Percentiles rank a stretch among this genome's conserved stretches.
These are phyloP conservation scores for Xenoacremonium recifei DNA, from an alignment of 2,329 filamentous ascomycete genomes.

Conservation along the genomic window DNA sequence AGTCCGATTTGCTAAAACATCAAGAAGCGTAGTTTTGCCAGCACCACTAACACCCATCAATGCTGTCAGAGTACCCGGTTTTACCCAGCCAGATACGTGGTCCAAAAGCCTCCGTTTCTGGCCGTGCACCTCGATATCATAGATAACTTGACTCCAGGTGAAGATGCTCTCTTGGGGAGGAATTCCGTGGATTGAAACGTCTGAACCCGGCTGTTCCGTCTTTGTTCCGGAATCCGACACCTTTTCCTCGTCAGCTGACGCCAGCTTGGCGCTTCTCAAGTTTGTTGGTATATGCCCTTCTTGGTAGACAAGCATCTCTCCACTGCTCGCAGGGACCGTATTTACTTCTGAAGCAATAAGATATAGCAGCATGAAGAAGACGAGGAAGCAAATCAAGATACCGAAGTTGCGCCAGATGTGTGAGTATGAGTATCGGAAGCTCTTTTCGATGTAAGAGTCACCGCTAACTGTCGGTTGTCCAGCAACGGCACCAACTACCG, in stretches of 20 bases:
- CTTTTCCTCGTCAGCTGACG: not conserved
- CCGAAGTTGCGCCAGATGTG: constrained; percentile 65
- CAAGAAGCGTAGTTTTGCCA: constrained; percentile 62
- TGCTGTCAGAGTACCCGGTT: constrained; percentile 70
- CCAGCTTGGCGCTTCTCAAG: not conserved
- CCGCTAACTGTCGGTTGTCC: constrained; percentile 11
- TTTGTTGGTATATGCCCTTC: not conserved
- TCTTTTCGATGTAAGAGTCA: constrained; percentile 12
- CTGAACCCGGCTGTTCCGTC: too few species aligned
- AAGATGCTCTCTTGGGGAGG: constrained; percentile 49
- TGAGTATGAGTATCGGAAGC: constrained; percentile 47
- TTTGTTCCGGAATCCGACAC: too few species aligned
- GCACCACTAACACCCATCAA: constrained; percentile 50
- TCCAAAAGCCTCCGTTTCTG: constrained; percentile 63
- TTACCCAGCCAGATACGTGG: constrained; percentile 72
- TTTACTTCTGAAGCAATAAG: constrained; percentile 57
- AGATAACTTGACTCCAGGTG: constrained; percentile 72
- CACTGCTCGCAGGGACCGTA: constrained; percentile 55
- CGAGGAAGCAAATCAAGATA: constrained; percentile 60
- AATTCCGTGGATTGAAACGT: not conserved
- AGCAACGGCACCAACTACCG: constrained; percentile 11
- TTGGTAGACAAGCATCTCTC: constrained; percentile 66
- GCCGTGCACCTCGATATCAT: constrained; percentile 57
- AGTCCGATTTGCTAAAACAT: constrained; percentile 61
- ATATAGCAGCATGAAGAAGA: constrained; percentile 63